These are phyloP conservation scores for Aspergillus coremiiformis DNA, from an alignment of 495 filamentous ascomycete genomes.

Conservation along the genomic window DNA sequence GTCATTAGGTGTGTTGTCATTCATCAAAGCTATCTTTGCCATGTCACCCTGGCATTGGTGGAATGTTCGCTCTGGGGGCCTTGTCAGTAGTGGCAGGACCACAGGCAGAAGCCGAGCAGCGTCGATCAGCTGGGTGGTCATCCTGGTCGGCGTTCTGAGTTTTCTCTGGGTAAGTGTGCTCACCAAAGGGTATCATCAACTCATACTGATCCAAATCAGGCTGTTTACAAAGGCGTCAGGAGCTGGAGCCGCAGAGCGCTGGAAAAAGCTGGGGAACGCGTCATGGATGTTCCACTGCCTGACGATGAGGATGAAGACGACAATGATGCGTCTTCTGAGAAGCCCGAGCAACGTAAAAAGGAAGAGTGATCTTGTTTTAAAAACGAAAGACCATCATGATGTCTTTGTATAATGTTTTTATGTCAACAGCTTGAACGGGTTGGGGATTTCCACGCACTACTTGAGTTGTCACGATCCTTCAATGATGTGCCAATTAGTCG, in stretches of 20 bases:
- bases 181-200: slow-evolving; percentile 2
- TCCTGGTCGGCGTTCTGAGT: slow-evolving; percentile 71
- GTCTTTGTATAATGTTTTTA: background rate
- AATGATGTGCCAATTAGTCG: slow-evolving; percentile 89
- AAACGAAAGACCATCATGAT: background rate
- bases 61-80: slow-evolving; percentile 52
- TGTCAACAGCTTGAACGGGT: background rate
- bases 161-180: slow-evolving; percentile 67
- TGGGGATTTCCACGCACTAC: slow-evolving; percentile 53
- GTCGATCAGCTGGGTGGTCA: slow-evolving; percentile 65
- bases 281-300: slow-evolving; percentile 76
- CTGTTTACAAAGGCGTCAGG: slow-evolving; percentile 71
- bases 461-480: slow-evolving; percentile 82
- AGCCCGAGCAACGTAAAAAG: slow-evolving; percentile 15
- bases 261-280: slow-evolving; percentile 66
- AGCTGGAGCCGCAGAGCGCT: slow-evolving; percentile 60
- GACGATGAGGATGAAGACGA: slow-evolving; percentile 64
- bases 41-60: slow-evolving; percentile 70
- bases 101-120: slow-evolving; percentile 67
- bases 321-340: slow-evolving; percentile 5
- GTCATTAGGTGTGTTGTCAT: slow-evolving; percentile 75
- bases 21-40: slow-evolving; percentile 70
- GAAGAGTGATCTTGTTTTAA: slow-evolving; percentile 10
- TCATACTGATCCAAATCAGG: slow-evolving; percentile 41
- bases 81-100: slow-evolving; percentile 45